These are phyloP conservation scores for Taphrina wiesneri DNA, from an alignment of 1,139 yeast species.

Conservation along the genomic window DNA sequence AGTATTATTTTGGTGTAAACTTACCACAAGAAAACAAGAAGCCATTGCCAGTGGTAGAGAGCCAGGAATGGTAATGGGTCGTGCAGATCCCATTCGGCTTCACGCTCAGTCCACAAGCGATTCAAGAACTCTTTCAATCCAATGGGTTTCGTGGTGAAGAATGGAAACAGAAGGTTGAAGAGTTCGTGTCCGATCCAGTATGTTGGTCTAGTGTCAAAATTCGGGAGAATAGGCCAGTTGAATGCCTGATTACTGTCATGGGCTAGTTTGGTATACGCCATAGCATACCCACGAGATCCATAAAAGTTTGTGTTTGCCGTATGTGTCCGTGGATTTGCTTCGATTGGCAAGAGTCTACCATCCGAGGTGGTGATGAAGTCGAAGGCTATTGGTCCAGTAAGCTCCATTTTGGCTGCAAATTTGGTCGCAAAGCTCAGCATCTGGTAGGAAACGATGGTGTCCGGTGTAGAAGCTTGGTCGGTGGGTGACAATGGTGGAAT, in stretches of 20 bases:
- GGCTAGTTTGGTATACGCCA: constrained; percentile 17
- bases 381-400: constrained; percentile 24
- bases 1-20: not conserved
- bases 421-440: constrained; percentile 19
- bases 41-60: constrained; percentile 26
- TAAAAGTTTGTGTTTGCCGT: constrained; percentile 23
- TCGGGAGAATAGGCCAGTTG: constrained; percentile 24
- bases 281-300: constrained; percentile 15
- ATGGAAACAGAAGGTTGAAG: constrained; percentile 14
- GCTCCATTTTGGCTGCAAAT: constrained; percentile 16
- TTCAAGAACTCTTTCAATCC: not conserved
- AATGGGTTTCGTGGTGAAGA: constrained; percentile 16
- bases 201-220: constrained; percentile 12
- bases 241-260: constrained; percentile 13
- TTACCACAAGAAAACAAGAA: constrained; percentile 11
- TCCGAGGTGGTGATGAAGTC: constrained; percentile 22
- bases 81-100: constrained; percentile 23
- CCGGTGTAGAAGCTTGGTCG: not conserved
- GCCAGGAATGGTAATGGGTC: constrained; percentile 14
- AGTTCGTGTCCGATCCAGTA: constrained; percentile 27
- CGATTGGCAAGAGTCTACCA: constrained; percentile 21
- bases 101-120: constrained; percentile 8
- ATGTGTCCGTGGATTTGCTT: constrained; percentile 26
- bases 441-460: constrained; percentile 10
- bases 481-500: constrained; percentile 17